Conservation (phyloP, 352 stramenopile genomes). For the Salisapilia sapeloensis region DNA sequence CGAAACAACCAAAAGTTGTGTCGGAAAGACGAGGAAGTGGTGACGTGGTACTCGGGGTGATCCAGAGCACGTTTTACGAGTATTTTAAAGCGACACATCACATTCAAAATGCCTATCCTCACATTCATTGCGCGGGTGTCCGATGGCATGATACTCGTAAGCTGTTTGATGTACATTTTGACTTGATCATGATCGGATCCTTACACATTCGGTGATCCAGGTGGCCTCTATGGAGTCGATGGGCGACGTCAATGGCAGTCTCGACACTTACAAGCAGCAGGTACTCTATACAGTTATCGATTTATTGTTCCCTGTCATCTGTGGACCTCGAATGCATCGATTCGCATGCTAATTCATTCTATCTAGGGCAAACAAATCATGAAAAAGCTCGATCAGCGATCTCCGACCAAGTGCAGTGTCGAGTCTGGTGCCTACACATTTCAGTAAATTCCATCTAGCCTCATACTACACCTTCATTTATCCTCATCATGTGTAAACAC, state of each 20-base stretch:
- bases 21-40: neutral
- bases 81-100: no score
- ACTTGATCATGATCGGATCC: neutral
- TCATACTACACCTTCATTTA: neutral
- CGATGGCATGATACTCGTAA: constrained; percentile 86
- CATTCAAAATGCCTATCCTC: constrained; percentile 82
- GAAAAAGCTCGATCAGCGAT: constrained; percentile 83
- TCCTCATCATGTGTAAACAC: neutral
- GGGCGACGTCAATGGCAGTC: constrained; percentile 56
- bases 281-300: constrained; percentile 3
- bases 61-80: no score
- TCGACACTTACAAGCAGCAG: constrained; percentile 84
- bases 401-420: constrained; percentile 88
- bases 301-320: no score
- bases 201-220: constrained; percentile 10
- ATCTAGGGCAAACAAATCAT: constrained; percentile 88
- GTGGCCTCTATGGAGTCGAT: constrained; percentile 89
- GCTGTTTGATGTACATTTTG: neutral
- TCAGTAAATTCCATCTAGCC: constrained; percentile 40
- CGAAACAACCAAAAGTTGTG: neutral
- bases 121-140: constrained; percentile 89
- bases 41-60: neutral
- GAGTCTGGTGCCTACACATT: constrained; percentile 86
- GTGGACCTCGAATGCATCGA: no score
- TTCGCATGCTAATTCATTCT: no score